These are phyloP conservation scores for Juglanconis sp. DNA, from an alignment of 2,329 filamentous ascomycete species.

Conservation along the genomic window DNA sequence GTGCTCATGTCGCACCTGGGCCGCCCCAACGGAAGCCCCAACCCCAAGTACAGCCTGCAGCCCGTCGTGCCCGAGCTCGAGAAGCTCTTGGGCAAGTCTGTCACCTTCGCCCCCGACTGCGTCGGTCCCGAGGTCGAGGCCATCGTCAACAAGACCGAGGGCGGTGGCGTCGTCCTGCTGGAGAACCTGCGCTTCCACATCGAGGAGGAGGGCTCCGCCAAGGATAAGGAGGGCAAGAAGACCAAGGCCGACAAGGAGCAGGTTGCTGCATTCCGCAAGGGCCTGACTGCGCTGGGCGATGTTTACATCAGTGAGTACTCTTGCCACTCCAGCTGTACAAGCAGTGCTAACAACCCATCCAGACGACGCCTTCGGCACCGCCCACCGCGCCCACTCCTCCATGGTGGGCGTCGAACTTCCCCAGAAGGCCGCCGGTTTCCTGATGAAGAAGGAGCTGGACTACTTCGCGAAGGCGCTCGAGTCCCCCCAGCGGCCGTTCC, in stretches of 20 bases:
- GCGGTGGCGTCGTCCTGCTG: conserved; percentile 82
- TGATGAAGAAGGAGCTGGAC: conserved; percentile 99
- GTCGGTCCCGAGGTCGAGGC: conserved; percentile 89
- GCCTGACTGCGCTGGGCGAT: conserved; percentile 89
- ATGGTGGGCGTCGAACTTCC: conserved; percentile 97
- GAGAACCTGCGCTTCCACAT: conserved; percentile 99
- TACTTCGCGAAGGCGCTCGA: conserved; percentile 98
- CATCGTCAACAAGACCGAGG: conserved; percentile 76
- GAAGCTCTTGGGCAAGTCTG: conserved; percentile 78
- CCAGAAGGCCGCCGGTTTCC: conserved; percentile 95
- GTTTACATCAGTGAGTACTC: conserved; percentile 84
- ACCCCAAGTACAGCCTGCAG: conserved; percentile 91
- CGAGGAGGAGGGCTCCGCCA: conserved; percentile 95
- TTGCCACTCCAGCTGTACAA: neutral
- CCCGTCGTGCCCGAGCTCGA: conserved; percentile 88
- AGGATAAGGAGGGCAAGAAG: conserved; percentile 94
- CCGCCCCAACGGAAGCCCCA: conserved; percentile 84
- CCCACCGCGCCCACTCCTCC: conserved; percentile 96
- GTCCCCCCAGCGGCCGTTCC: conserved; percentile 88
- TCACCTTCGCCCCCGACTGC: conserved; percentile 86
- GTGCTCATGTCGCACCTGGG: conserved; percentile 98
- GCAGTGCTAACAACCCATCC: conserved; percentile 22
- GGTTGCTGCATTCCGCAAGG: conserved; percentile 92
- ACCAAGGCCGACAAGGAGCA: conserved; percentile 93
- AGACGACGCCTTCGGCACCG: conserved; percentile 98